Evolutionary conservation across 176 grass and related monocot genomes (phyloP).

Genomic region (Eleusine indica): DNA sequence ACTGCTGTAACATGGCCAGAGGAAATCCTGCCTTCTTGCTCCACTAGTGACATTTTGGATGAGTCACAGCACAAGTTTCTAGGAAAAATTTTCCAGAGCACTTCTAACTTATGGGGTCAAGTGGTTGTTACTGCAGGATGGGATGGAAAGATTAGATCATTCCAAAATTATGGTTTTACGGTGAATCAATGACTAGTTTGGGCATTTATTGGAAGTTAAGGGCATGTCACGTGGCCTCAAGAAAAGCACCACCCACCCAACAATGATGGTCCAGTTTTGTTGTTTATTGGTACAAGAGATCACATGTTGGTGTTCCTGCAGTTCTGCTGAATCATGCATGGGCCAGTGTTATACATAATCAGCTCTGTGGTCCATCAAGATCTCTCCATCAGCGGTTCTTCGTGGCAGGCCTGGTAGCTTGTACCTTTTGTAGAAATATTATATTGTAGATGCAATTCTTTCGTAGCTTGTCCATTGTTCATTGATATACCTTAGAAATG

Average conservation of each 20-base stretch:
- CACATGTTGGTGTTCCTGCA: conserved; percentile 62
- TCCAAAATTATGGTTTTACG: conserved; percentile 86
- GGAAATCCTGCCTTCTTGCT: conserved; percentile 69
- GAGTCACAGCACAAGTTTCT: conserved; percentile 24
- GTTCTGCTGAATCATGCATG: conserved; percentile 48
- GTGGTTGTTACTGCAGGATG: conserved; percentile 87
- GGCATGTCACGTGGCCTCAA: conserved; percentile 48
- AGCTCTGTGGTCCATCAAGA: conserved; percentile 56
- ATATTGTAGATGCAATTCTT: conserved; percentile 55
- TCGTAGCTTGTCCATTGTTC: conserved; percentile 20
- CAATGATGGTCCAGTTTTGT: conserved; percentile 45
- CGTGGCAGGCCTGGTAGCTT: conserved; percentile 53
- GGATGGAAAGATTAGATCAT: conserved; percentile 77
- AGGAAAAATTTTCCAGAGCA: conserved; percentile 52
- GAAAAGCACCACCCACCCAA: conserved; percentile 44
- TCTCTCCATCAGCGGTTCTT: conserved; percentile 53
- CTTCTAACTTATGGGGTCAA: conserved; percentile 77
- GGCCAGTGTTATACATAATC: conserved; percentile 60
- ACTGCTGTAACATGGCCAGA: conserved; percentile 86
- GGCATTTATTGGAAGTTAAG: conserved; percentile 31
- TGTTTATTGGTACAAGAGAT: conserved; percentile 68
- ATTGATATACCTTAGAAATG: conserved; percentile 40
- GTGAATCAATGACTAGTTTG: conserved; percentile 50
- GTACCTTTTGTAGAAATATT: conserved; percentile 66
- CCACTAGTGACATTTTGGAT: not conserved